Evolutionary conservation across 2,329 filamentous ascomycete genomes (phyloP), one percentile per base, ranked within the genome.

Genomic region (Microthyrium microscopicum): DNA sequence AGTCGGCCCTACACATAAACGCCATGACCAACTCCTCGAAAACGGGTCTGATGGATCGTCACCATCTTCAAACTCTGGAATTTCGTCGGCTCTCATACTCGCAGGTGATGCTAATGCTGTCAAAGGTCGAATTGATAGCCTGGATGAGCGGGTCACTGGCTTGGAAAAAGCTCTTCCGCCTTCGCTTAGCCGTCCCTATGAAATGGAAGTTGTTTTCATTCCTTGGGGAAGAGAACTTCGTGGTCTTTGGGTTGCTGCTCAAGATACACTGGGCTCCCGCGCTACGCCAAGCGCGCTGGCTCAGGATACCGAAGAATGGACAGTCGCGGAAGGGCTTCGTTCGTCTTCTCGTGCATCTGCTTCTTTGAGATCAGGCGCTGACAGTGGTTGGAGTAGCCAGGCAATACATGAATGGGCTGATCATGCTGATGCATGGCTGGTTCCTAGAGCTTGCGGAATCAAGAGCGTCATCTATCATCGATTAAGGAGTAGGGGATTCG

Each of bases 141-240:
- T 70, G 7, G 64, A 68, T 40, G 52, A 56, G 16, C 55, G 61
- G 4, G 40, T 66, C 4, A 45, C 58, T 20, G 59, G 68, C 27
- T 58, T 81, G 7, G 73, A 78, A 49, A 62, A 64, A 5, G 57
- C 50, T 4, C 48, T 66, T 7, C 52, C 72, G 20, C 77, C 79
- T n/a, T 72, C 76, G 0, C 59, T 60, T 19, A 53, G 56, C 26
- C 62, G 68, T 26, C 76, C 78, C 0, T 84, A 78, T 76, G 69
- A 78, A 41, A 58, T 87, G 2, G 78, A 85, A 46, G 74, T 85
- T 4, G 71, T 85, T 1, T 71, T 84, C 37, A 51, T 85, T 5
- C 80, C 80, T 1, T 87, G 81, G 49, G 66, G 66, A 4, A 52
- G 57, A 26, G 51, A 60, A n/a, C 46, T 70, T 16, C 57, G 54